Conservation (phyloP, 1,139 yeast species). For the Suhomyces ambrosiae region DNA sequence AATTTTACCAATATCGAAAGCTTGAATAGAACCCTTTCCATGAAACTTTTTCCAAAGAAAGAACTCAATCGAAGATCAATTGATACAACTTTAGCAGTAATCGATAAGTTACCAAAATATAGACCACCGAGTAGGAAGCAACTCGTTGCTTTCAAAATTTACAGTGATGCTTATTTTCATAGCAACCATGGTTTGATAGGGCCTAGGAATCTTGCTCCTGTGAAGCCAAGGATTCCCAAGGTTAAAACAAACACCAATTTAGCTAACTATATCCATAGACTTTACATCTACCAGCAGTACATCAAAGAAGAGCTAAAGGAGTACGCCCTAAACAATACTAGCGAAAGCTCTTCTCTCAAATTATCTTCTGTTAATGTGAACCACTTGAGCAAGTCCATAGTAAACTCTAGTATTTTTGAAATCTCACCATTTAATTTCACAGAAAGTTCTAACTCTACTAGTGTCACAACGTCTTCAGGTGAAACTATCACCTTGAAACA, state of each 20-base stretch:
- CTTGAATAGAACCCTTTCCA: slow-evolving; percentile 12
- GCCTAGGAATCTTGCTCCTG: background rate
- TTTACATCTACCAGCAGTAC: slow-evolving; percentile 21
- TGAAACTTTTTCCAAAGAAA: slow-evolving; percentile 6
- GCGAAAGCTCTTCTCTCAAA: slow-evolving; percentile 1
- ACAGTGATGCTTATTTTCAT: slow-evolving; percentile 1
- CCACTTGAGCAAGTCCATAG: background rate
- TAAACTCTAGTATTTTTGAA: background rate
- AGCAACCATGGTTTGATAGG: background rate
- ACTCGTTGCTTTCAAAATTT: slow-evolving; percentile 11
- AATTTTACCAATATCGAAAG: slow-evolving; percentile 9
- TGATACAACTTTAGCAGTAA: background rate
- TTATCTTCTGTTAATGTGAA: background rate
- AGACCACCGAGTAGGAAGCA: slow-evolving; percentile 19
- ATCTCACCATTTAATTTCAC: background rate
- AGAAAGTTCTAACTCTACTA: background rate
- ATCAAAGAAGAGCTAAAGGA: slow-evolving; percentile 8
- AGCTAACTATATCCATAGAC: slow-evolving; percentile 26
- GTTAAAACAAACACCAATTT: slow-evolving; percentile 29
- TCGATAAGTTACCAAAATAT: slow-evolving; percentile 16
- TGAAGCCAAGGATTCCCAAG: slow-evolving; percentile 23
- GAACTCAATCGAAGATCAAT: background rate
- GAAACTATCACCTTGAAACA: slow-evolving; percentile 14
- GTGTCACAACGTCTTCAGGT: slow-evolving; percentile 5
- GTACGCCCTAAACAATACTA: background rate